Percentiles rank a stretch among this genome's conserved stretches.
Evolutionary conservation across 208 protist genomes (phyloP).

Genomic region (Leishmania gerbilli): DNA sequence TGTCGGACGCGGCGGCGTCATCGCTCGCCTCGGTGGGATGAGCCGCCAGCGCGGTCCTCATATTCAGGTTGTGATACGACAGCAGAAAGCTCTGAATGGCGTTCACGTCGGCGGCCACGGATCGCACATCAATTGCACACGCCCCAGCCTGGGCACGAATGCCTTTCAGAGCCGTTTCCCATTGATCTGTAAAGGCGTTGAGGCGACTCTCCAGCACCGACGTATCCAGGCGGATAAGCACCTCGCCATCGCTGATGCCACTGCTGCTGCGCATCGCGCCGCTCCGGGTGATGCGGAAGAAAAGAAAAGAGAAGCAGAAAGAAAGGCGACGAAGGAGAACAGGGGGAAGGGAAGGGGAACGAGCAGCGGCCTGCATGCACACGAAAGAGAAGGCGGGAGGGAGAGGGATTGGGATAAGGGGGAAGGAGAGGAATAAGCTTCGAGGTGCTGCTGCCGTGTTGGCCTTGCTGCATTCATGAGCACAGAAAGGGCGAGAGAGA

Average conservation of each 20-base stretch:
- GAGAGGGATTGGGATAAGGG: neutral
- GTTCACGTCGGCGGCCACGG: slow-evolving; percentile 18
- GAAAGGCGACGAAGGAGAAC: neutral
- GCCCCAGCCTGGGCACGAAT: slow-evolving; percentile 17
- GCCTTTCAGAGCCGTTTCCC: slow-evolving; percentile 21
- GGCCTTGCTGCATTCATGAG: neutral
- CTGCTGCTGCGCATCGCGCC: slow-evolving; percentile 3
- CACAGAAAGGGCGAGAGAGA: too few species aligned
- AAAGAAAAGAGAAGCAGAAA: slow-evolving; percentile 9
- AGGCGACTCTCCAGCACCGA: slow-evolving; percentile 52
- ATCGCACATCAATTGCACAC: slow-evolving; percentile 14
- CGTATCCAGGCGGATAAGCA: slow-evolving; percentile 26
- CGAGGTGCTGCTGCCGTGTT: neutral
- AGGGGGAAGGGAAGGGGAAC: neutral
- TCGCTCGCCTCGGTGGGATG: neutral
- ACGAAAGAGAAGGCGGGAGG: neutral
- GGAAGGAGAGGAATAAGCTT: neutral
- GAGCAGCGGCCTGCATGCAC: neutral
- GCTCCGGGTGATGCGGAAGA: neutral
- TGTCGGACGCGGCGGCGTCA: neutral
- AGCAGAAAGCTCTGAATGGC: slow-evolving; percentile 35
- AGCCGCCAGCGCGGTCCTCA: slow-evolving; percentile 26
- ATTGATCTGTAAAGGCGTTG: slow-evolving; percentile 29
- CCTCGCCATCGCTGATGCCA: neutral
- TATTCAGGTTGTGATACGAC: slow-evolving; percentile 24